Conservation (phyloP, 2,329 filamentous ascomycete species). For the Apiospora sp. region DNA sequence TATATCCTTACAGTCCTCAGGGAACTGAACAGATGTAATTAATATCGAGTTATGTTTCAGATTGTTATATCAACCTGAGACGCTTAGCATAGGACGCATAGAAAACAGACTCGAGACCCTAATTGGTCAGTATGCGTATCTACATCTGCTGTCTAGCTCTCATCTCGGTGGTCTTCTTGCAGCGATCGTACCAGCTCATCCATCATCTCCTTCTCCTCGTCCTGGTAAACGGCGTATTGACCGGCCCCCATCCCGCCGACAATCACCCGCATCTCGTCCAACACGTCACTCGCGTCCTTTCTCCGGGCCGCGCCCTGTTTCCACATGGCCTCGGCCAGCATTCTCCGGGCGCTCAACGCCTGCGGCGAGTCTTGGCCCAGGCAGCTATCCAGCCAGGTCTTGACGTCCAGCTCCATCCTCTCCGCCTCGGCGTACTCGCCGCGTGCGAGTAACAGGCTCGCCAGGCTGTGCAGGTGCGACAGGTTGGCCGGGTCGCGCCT, state of each 20-base stretch:
- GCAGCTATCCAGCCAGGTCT: slow-evolving; percentile 73
- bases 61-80: too few relatives aligned
- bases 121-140: too few relatives aligned
- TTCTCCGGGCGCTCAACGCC: slow-evolving; percentile 65
- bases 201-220: slow-evolving; percentile 26
- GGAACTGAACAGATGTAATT: too few relatives aligned
- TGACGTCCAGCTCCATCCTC: slow-evolving; percentile 9
- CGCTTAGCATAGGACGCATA: too few relatives aligned
- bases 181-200: slow-evolving; percentile 16
- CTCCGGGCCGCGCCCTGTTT: slow-evolving; percentile 26
- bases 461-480: slow-evolving; percentile 27
- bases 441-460: slow-evolving; percentile 25
- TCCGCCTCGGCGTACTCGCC: slow-evolving; percentile 26
- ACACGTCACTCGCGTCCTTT: slow-evolving; percentile 24
- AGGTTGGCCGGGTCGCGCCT: slow-evolving; percentile 28
- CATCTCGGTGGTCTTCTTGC: background rate
- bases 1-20: too few relatives aligned
- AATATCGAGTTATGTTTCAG: too few relatives aligned
- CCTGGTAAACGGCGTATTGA: slow-evolving; percentile 29
- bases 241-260: slow-evolving; percentile 25
- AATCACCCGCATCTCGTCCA: slow-evolving; percentile 25
- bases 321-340: slow-evolving; percentile 59
- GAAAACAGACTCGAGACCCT: too few relatives aligned
- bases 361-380: slow-evolving; percentile 82
- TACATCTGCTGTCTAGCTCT: background rate